These are phyloP conservation scores for Sporothrix globosa DNA, from an alignment of 2,329 filamentous ascomycete genomes.

Conservation along the genomic window DNA sequence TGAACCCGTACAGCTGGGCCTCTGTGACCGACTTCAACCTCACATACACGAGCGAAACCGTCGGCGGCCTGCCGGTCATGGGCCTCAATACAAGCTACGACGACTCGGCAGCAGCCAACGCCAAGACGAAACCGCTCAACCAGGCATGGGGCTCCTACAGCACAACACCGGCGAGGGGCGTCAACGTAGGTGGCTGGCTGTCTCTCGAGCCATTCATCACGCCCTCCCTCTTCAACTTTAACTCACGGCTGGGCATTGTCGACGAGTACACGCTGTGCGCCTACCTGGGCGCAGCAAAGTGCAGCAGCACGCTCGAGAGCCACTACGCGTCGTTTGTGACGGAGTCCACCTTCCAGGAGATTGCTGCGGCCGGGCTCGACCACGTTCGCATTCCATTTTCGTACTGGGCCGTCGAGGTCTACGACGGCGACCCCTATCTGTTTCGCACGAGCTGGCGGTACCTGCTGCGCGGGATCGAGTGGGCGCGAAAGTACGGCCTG, in stretches of 20 bases:
- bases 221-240: constrained; percentile 78
- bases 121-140: constrained; percentile 76
- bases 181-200: constrained; percentile 94
- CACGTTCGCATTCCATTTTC: constrained; percentile 95
- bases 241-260: constrained; percentile 66
- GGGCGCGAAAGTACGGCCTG: constrained; percentile 86
- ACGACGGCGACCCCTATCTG: constrained; percentile 85
- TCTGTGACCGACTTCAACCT: constrained; percentile 90
- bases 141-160: constrained; percentile 77
- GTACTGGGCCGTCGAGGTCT: constrained; percentile 91
- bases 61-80: constrained; percentile 89
- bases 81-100: constrained; percentile 85
- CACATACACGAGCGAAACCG: constrained; percentile 82
- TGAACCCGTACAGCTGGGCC: constrained; percentile 91
- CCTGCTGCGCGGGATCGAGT: constrained; percentile 88
- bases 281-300: constrained; percentile 68
- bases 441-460: constrained; percentile 90
- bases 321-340: constrained; percentile 91
- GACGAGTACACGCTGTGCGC: constrained; percentile 84
- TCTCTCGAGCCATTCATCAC: constrained; percentile 94
- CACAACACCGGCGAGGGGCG: constrained; percentile 78
- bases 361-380: constrained; percentile 84
- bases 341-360: constrained; percentile 80
- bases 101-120: constrained; percentile 76
- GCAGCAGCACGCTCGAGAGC: constrained; percentile 72